These are phyloP conservation scores for Claviceps arundinis DNA, from an alignment of 2,329 filamentous ascomycete species.

Conservation along the genomic window DNA sequence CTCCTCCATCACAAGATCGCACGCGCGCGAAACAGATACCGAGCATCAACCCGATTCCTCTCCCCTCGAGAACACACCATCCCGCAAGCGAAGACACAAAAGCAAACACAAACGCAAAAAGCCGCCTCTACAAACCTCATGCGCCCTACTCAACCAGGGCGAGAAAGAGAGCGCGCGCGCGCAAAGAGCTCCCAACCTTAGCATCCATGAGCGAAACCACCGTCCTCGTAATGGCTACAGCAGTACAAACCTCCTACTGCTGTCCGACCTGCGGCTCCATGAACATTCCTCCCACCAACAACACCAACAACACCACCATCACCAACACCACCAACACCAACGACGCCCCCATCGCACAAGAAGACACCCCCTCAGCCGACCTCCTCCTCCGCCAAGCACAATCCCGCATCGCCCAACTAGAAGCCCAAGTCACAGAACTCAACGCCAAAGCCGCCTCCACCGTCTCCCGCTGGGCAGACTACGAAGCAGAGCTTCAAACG, in stretches of 20 bases:
- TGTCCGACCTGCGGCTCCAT: conserved; percentile 39
- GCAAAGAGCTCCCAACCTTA: not conserved
- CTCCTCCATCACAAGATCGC: no score
- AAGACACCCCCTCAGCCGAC: not conserved
- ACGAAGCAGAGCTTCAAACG: conserved; percentile 61
- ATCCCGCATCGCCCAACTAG: conserved; percentile 52
- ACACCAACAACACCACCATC: not conserved
- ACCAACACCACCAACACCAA: not conserved
- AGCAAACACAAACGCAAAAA: no score
- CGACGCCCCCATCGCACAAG: conserved; percentile 13
- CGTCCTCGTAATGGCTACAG: conserved; percentile 20
- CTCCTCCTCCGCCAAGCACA: conserved; percentile 39
- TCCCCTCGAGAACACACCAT: no score
- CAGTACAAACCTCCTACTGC: conserved; percentile 19
- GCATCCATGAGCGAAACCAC: conserved; percentile 11
- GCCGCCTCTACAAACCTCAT: no score
- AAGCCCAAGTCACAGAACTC: conserved; percentile 55
- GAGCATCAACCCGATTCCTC: no score
- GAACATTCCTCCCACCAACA: conserved; percentile 14
- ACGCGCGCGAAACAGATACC: no score
- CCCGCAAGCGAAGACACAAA: no score
- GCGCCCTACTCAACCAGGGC: not conserved
- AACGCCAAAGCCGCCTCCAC: conserved; percentile 56
- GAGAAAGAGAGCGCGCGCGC: not conserved
- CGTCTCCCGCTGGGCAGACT: conserved; percentile 58